Base-by-base conservation (phyloP, 2,329 filamentous ascomycete genomes). In the Botrytis aclada region DNA sequence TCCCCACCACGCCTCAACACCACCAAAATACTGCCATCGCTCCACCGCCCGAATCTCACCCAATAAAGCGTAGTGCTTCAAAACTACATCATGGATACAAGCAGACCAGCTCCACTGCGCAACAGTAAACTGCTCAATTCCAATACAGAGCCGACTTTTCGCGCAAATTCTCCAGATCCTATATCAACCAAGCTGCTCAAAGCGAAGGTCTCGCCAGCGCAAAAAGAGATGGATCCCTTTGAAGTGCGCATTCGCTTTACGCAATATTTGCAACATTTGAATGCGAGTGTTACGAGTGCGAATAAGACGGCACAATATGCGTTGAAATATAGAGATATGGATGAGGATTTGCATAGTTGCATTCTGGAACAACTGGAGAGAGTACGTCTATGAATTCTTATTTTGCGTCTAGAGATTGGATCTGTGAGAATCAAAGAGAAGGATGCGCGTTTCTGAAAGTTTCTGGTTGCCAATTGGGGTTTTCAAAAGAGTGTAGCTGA, bases 211-310 rank as follows among this genome's bases (percentile, higher is more conserved):
- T 63, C 65, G 47, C 61, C 63, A 25, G 43, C 61, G 14, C 60
- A 45, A 39, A 70, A 43, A 20, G 73, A 51, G 2, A 82, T 82
- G 80, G 80, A 99, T 84, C 96, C 97, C 9, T 99, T 99, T 83
- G 96, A 98, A 85, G 95, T 98, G 78, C 95, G 96, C 81, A 95
- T 99, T 89, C 94, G 94, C 83, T 99, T 99, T 86, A 98, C 94
- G 70, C 88, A 88, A 70, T 93, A 96, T 81, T 89, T 99, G 37
- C 92, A 97, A 77, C 93, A 96, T 81, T 89, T 99, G 75, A 97
- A 95, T 81, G 96, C 96, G 20, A 95, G 93, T 8, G 92, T 96
- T 73, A 92, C 92, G 22, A 95, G 94, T 22, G 92, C 94, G 2
- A 93, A 95, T 80, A 98, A 98, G 84, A 93, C 95, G 4, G 95